Percentiles rank a stretch among this genome's conserved stretches.
phyloP scores from a whole-genome alignment of 208 protist species.

The Crithidia thermophila region DNA sequence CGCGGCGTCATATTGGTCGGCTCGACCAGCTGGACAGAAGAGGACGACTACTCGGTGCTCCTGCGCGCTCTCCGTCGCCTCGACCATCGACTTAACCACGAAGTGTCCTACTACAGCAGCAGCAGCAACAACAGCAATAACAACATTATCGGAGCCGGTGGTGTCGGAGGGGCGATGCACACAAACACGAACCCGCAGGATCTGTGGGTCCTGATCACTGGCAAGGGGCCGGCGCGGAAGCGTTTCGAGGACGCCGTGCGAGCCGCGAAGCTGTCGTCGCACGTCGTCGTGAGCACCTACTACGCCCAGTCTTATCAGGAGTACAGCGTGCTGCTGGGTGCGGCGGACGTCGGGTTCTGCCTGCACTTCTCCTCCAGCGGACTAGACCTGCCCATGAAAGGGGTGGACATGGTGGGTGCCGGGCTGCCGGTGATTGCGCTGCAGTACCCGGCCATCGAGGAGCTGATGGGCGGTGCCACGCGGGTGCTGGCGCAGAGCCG shows the following conservation, averaged over 20 bases:
- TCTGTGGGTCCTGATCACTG: conserved; percentile 85
- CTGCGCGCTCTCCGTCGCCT: conserved; percentile 85
- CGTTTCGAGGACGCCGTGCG: conserved; percentile 72
- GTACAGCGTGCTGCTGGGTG: conserved; percentile 92
- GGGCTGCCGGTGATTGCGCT: conserved; percentile 93
- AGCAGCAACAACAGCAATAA: conserved; percentile 1
- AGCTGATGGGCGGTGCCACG: conserved; percentile 79
- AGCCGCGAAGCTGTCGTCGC: conserved; percentile 50
- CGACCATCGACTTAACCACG: conserved; percentile 70
- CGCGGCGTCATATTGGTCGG: conserved; percentile 86
- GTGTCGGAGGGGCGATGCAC: not conserved
- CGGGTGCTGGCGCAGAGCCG: conserved; percentile 33
- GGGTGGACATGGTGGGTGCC: conserved; percentile 96
- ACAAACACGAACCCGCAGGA: conserved; percentile 11
- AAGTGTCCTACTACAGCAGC: not conserved
- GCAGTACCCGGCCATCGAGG: conserved; percentile 83
- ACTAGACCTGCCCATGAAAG: conserved; percentile 98
- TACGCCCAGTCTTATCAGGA: conserved; percentile 93
- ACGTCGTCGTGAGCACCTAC: conserved; percentile 82
- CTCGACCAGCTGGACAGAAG: conserved; percentile 96
- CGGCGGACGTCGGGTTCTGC: conserved; percentile 94
- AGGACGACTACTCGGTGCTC: conserved; percentile 97
- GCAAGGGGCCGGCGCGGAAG: conserved; percentile 58
- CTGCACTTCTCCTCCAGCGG: conserved; percentile 95
- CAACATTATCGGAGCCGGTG: conserved; percentile 34